phyloP scores from a whole-genome alignment of 1,284 basidiomycete genomes.

The Entoloma clypeatum region DNA sequence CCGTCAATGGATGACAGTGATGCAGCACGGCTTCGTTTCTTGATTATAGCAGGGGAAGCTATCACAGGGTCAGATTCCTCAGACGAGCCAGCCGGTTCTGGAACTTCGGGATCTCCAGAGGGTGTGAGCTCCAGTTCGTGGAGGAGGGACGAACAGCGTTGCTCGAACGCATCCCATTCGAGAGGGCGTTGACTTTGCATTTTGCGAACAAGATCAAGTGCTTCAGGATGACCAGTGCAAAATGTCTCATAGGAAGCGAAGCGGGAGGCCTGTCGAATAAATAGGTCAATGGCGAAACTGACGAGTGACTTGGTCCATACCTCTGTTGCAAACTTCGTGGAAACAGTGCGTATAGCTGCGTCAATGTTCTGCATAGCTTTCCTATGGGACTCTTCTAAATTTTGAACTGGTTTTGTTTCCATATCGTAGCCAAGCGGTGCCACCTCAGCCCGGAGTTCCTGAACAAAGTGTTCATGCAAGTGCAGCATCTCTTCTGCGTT shows the following conservation, averaged over 20 bases:
- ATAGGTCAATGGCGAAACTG: conserved; percentile 10
- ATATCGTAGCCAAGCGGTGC: conserved; percentile 48
- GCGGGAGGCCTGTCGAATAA: conserved; percentile 53
- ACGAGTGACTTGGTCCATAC: conserved; percentile 40
- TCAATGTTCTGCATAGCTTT: conserved; percentile 36
- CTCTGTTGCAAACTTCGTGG: conserved; percentile 63
- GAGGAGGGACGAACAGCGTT: conserved; percentile 57
- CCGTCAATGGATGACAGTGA: conserved; percentile 39
- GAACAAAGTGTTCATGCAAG: conserved; percentile 70
- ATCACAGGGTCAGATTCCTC: conserved; percentile 7
- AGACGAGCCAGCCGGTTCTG: conserved; percentile 7
- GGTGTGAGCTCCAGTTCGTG: conserved; percentile 33
- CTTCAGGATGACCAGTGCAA: conserved; percentile 81
- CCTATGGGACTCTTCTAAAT: conserved; percentile 19
- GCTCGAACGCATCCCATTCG: conserved; percentile 83
- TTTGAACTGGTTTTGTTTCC: conserved; percentile 23
- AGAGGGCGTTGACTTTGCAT: conserved; percentile 54
- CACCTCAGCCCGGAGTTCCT: conserved; percentile 54
- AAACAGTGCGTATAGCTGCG: conserved; percentile 51
- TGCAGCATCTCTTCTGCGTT: conserved; percentile 74
- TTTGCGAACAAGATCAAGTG: conserved; percentile 66
- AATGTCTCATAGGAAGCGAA: conserved; percentile 81
- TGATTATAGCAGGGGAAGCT: conserved; percentile 15
- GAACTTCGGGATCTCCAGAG: conserved; percentile 5
- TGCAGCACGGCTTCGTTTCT: conserved; percentile 35